Evolutionary conservation across 1,284 basidiomycete species (phyloP), one percentile per base, ranked within the genome.

Genomic region (Athelia sp.): DNA sequence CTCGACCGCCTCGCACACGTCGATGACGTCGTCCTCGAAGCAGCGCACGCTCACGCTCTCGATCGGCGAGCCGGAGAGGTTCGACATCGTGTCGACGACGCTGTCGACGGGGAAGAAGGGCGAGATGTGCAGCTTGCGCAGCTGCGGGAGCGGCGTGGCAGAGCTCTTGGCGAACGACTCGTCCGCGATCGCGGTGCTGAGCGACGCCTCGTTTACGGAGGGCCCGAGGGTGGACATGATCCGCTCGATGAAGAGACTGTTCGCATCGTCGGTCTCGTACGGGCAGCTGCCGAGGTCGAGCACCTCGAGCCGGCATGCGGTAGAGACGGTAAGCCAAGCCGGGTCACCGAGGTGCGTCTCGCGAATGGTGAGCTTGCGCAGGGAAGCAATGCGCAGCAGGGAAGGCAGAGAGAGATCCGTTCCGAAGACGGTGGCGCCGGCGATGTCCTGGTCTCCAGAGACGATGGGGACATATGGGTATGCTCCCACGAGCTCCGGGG

Each of bases 341-440:
- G 71, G 69, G 62, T 84, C 79, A 22, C 84, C 84, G 50, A 88
- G 75, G 63, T 84, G 84, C 0, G 84, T 87, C 58, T 87, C 84
- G 47, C 75, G 76, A 55, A 88, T 79, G 47, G 74, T 72, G 54
- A 88, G 80, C 53, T 74, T 76, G 36, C 71, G 74, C 38, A 88
- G 75, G 45, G 76, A 72, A 3, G 79, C 75, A 43, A 88, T 73
- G 52, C 74, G 74, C 45, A 88, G 73, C 49, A 88, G 77, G 14
- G 75, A 78, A 2, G 86, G 84, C 2, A 88, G 74, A 17, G 70
- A 74, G 44, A 87, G 79, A 38, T 79, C 73, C 24, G 72, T 64
- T 26, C 78, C 82, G 50, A 85, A 70, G 14, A 70, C 18, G 35
- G 80, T 72, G 61, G 83, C 81, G 46, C 71, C 66, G 13, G 81